phyloP scores from a whole-genome alignment of 306 rosid genomes.

The Corylus heterophylla region DNA sequence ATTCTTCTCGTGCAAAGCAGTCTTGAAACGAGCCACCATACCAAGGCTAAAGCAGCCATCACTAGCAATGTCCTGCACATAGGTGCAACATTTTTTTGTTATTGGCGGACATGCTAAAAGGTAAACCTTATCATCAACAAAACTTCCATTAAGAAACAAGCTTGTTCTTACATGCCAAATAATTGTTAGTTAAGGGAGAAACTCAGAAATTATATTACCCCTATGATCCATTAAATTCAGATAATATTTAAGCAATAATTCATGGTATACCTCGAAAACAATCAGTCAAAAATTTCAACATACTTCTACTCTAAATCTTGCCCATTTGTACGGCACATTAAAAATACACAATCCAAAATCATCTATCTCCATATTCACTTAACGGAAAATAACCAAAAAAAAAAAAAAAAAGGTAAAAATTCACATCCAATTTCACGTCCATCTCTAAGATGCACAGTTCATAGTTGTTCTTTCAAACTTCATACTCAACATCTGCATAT shows the following conservation, averaged over 20 bases:
- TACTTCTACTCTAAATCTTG: not conserved
- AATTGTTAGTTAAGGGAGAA: not conserved
- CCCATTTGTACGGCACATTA: not conserved
- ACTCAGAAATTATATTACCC: not conserved
- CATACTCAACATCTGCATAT: not conserved
- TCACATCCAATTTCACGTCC: not conserved
- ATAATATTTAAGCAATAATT: not conserved
- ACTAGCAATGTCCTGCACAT: slow-evolving; percentile 81
- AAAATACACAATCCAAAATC: not conserved
- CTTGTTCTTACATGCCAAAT: not conserved
- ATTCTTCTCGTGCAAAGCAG: slow-evolving; percentile 55
- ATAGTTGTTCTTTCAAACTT: not conserved
- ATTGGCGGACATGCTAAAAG: slow-evolving; percentile 11
- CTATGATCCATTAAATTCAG: too few species aligned
- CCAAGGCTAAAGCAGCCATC: slow-evolving; percentile 98
- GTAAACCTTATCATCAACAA: not conserved
- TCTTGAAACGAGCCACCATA: slow-evolving; percentile 80
- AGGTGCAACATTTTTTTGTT: slow-evolving; percentile 11
- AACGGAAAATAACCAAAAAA: too few species aligned
- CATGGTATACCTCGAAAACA: not conserved
- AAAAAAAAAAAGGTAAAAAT: not conserved
- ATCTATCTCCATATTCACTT: not conserved
- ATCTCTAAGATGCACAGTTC: not conserved
- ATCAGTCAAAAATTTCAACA: not conserved
- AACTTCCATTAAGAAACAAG: slow-evolving; percentile 15